A percentile compares a stretch with the other conserved stretches of the same genome.
Conservation (phyloP, 768 basidiomycete genomes). For the Agrocybe chaxingu region DNA sequence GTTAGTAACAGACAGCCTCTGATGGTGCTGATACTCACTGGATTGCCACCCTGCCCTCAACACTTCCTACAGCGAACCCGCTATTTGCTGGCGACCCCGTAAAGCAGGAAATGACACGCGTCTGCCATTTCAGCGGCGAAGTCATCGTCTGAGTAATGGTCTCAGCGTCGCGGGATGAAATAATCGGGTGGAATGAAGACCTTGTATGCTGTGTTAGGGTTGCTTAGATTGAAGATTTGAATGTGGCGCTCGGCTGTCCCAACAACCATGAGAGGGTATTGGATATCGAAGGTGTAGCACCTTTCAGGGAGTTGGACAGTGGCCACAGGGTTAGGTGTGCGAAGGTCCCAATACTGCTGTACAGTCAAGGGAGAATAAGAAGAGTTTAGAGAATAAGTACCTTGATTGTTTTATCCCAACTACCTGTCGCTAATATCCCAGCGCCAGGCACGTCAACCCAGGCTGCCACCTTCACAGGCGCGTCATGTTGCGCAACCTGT, state of each 20-base stretch:
- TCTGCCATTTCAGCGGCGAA: conserved; percentile 94
- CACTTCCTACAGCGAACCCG: conserved; percentile 82
- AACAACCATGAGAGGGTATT: conserved; percentile 83
- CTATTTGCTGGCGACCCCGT: conserved; percentile 53
- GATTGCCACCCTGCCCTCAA: conserved; percentile 91
- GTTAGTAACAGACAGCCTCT: conserved; percentile 1
- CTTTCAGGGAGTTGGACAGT: conserved; percentile 84
- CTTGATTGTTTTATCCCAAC: conserved; percentile 98
- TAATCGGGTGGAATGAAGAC: conserved; percentile 30
- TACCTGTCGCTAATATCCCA: conserved; percentile 85
- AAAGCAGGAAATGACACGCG: conserved; percentile 82
- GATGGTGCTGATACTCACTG: conserved; percentile 58
- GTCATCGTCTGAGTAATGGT: conserved; percentile 53
- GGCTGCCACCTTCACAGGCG: conserved; percentile 77
- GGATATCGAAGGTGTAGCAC: conserved; percentile 84
- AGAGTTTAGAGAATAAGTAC: conserved; percentile 34
- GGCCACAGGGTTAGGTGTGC: conserved; percentile 70
- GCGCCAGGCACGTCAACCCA: conserved; percentile 77
- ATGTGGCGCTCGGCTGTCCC: conserved; percentile 93
- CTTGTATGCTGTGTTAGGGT: conserved; percentile 77
- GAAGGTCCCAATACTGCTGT: conserved; percentile 88
- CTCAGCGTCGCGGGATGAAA: conserved; percentile 1
- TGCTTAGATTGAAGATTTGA: conserved; percentile 82
- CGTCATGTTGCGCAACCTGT: conserved; percentile 90
- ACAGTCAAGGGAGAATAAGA: conserved; percentile 3